Percentiles rank a stretch among this genome's conserved stretches.
Evolutionary conservation across 768 basidiomycete genomes (phyloP).

Genomic region (Lentinula boryana): DNA sequence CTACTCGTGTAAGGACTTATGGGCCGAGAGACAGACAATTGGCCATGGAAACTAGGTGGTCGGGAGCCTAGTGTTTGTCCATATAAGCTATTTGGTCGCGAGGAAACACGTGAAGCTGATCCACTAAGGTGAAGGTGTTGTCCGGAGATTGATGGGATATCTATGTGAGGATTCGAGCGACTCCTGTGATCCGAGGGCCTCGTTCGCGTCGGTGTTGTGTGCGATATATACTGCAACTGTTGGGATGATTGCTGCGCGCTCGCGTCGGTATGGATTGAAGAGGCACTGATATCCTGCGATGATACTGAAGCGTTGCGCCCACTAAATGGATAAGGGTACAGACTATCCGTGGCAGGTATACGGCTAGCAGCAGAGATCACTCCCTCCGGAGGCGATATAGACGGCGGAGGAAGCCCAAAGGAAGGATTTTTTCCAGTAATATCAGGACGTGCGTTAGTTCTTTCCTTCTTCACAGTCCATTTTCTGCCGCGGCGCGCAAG

Average conservation of each 20-base stretch:
- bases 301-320: background rate
- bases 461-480: background rate
- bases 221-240: background rate
- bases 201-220: background rate
- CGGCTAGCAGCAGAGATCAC: background rate
- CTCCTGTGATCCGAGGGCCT: background rate
- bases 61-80: background rate
- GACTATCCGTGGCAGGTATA: background rate
- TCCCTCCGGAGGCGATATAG: background rate
- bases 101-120: background rate
- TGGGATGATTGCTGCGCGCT: background rate
- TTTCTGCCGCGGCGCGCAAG: background rate
- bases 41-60: background rate
- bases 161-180: conserved; percentile 1
- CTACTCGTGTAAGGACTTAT: background rate
- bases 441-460: background rate
- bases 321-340: background rate
- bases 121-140: background rate
- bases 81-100: background rate
- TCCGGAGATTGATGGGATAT: background rate
- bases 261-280: background rate
- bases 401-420: background rate
- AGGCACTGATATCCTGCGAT: background rate
- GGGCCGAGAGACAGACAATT: background rate
- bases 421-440: background rate